A percentile compares a stretch with the other conserved stretches of the same genome.
These are phyloP conservation scores for Echeveria elegans DNA, from an alignment of 164 flowering plant species.

Conservation along the genomic window DNA sequence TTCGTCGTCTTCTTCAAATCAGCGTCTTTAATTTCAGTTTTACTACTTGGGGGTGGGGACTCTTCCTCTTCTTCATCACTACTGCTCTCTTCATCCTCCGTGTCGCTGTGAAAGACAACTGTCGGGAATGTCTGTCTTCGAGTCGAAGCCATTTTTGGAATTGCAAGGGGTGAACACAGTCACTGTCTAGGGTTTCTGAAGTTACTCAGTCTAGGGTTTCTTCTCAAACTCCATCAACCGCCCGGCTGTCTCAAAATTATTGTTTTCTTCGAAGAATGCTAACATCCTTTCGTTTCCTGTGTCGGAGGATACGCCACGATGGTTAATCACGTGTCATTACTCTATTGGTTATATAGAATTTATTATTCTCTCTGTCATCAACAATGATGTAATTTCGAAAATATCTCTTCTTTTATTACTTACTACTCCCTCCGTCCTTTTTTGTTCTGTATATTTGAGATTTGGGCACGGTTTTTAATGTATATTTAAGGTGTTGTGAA, in stretches of 20 bases:
- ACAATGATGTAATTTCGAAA: too few relatives aligned
- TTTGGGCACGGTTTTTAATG: too few relatives aligned
- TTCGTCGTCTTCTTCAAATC: constrained; percentile 14
- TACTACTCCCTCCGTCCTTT: too few relatives aligned
- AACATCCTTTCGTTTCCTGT: not conserved
- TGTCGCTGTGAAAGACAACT: constrained; percentile 52
- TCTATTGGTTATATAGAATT: too few relatives aligned
- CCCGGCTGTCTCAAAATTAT: not conserved
- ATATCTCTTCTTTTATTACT: too few relatives aligned
- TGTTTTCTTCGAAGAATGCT: not conserved
- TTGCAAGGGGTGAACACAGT: not conserved
- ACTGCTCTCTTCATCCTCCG: constrained; percentile 57
- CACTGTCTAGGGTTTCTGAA: not conserved
- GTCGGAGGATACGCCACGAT: not conserved
- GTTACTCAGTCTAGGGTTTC: not conserved
- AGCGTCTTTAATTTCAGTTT: constrained; percentile 11
- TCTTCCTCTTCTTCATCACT: too few relatives aligned
- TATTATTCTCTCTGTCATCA: too few relatives aligned
- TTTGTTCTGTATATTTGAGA: too few relatives aligned
- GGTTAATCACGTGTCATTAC: not conserved
- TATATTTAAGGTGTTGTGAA: too few relatives aligned
- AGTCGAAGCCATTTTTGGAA: not conserved
- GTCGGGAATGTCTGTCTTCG: constrained; percentile 31
- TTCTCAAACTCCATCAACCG: not conserved
- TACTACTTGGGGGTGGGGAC: not conserved